Conservation (phyloP, 495 filamentous ascomycete genomes). For the Neurospora sp. region DNA sequence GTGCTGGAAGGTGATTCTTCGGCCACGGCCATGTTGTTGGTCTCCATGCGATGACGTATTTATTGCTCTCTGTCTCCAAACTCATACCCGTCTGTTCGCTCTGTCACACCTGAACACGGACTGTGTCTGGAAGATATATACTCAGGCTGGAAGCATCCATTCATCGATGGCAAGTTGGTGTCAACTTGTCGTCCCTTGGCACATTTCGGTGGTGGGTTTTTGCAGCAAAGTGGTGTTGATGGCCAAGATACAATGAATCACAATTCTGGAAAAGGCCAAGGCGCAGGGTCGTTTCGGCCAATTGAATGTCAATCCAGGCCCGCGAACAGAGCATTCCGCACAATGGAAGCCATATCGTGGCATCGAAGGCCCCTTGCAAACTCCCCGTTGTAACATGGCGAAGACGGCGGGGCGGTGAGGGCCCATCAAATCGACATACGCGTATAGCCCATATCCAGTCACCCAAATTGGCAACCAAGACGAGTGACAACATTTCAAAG, state of each 20-base stretch:
- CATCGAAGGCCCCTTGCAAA: background rate
- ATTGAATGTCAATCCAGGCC: background rate
- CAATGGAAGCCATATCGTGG: background rate
- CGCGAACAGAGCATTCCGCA: background rate
- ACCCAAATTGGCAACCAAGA: background rate
- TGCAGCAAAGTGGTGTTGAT: background rate
- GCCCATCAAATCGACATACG: background rate
- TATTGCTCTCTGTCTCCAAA: background rate
- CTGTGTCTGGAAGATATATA: background rate
- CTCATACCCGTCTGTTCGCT: background rate
- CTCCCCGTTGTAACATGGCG: background rate
- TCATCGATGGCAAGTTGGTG: background rate
- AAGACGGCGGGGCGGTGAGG: background rate
- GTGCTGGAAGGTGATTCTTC: background rate
- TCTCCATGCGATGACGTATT: background rate
- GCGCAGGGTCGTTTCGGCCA: background rate
- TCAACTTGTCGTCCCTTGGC: background rate
- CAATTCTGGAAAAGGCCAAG: background rate
- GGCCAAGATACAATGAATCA: background rate
- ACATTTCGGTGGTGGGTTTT: background rate
- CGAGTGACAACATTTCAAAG: background rate
- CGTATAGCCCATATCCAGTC: background rate
- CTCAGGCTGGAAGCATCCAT: background rate
- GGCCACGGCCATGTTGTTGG: background rate
- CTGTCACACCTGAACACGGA: background rate